Evolutionary conservation across 306 rosid genomes (phyloP).

Genomic region (Urtica urens): DNA sequence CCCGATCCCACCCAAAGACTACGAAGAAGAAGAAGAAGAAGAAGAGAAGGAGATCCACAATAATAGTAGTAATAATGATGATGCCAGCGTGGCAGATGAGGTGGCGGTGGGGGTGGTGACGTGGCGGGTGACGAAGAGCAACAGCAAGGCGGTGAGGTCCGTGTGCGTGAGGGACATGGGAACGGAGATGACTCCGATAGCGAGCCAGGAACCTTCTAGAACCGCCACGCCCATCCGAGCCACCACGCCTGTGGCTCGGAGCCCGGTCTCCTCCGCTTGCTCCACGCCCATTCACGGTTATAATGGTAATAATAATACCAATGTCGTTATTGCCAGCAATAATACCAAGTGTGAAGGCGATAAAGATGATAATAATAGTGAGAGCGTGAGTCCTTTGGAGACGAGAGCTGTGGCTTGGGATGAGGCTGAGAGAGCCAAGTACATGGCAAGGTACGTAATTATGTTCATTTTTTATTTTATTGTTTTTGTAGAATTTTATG

Average conservation of each 20-base stretch:
- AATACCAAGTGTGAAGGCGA: too few species aligned
- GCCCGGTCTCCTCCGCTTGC: constrained; percentile 68
- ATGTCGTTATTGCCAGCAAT: constrained; percentile 18
- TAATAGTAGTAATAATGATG: background rate
- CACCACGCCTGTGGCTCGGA: constrained; percentile 53
- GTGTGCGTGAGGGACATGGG: constrained; percentile 94
- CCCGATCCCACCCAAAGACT: constrained; percentile 75
- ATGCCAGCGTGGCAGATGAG: constrained; percentile 22
- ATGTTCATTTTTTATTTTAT: constrained; percentile 2
- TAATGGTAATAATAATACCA: constrained; percentile 1
- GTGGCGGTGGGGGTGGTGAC: constrained; percentile 50
- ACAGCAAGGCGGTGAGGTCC: constrained; percentile 43
- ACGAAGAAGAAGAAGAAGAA: constrained; percentile 32
- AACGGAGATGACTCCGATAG: constrained; percentile 95
- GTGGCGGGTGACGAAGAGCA: constrained; percentile 51
- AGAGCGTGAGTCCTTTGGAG: constrained; percentile 49
- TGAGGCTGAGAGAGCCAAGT: constrained; percentile 90
- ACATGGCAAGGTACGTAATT: constrained; percentile 56
- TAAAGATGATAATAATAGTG: constrained; percentile 14
- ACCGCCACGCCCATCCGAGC: constrained; percentile 81
- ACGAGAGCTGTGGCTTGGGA: constrained; percentile 88
- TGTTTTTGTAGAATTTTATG: background rate
- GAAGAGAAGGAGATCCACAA: constrained; percentile 9
- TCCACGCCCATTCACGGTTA: constrained; percentile 48
- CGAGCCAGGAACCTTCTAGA: constrained; percentile 91